Evolutionary conservation across 1,284 basidiomycete species (phyloP).

Genomic region (Marasmius sp.): DNA sequence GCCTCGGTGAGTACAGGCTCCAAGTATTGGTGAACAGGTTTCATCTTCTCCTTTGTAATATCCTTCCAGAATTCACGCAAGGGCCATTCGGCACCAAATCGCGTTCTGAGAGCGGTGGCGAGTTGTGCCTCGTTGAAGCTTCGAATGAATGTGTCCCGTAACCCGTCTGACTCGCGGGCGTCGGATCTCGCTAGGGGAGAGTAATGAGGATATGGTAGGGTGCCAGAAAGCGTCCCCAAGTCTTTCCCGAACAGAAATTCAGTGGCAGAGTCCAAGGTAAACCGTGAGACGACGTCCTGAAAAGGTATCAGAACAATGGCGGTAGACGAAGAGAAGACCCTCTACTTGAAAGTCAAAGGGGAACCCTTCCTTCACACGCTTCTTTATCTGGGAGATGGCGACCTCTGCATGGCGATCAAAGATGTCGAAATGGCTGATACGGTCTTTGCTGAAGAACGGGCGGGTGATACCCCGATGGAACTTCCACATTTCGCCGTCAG

Average conservation of each 20-base stretch:
- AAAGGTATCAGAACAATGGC: slow-evolving; percentile 4
- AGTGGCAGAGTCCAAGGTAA: slow-evolving; percentile 46
- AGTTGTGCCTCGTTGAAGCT: slow-evolving; percentile 32
- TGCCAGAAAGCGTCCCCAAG: slow-evolving; percentile 34
- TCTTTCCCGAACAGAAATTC: slow-evolving; percentile 41
- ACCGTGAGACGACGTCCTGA: slow-evolving; percentile 40
- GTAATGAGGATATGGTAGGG: slow-evolving; percentile 33
- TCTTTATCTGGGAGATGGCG: slow-evolving; percentile 36
- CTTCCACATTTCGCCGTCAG: slow-evolving; percentile 10
- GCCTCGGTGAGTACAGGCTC: slow-evolving; percentile 36
- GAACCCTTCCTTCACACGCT: slow-evolving; percentile 39
- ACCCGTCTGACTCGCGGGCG: neutral
- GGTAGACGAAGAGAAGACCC: slow-evolving; percentile 3
- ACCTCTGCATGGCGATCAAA: slow-evolving; percentile 44
- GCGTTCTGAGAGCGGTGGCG: slow-evolving; percentile 21
- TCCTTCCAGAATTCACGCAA: slow-evolving; percentile 38
- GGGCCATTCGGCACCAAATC: slow-evolving; percentile 34
- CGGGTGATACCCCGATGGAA: slow-evolving; percentile 15
- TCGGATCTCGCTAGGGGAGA: slow-evolving; percentile 15
- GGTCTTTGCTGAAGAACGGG: slow-evolving; percentile 41
- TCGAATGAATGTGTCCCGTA: slow-evolving; percentile 24
- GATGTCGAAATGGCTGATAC: slow-evolving; percentile 52
- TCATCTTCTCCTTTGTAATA: slow-evolving; percentile 31
- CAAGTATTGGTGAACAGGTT: slow-evolving; percentile 30
- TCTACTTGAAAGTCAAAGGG: slow-evolving; percentile 51